Evolutionary conservation across 2,329 filamentous ascomycete genomes (phyloP), one percentile per base, ranked within the genome.

Genomic region (Grosmannia serpens): DNA sequence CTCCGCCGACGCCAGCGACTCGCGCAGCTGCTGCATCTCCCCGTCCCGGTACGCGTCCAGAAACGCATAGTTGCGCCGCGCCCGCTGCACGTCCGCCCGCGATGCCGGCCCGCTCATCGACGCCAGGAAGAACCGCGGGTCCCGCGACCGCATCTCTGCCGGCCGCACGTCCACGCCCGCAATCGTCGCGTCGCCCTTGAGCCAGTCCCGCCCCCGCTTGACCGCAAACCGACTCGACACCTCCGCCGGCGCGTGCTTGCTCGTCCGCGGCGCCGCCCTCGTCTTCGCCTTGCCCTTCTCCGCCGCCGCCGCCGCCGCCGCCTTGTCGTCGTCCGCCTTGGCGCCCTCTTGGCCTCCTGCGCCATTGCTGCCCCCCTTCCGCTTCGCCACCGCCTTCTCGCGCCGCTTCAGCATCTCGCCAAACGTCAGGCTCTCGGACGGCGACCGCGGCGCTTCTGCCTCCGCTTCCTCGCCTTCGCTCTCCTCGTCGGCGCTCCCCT

Each of bases 211-310:
- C 67, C 82, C 86, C 58, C 94, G 87, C 2, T 87, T 86, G 27
- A 99, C 94, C 55, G 88, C 87, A 54, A 83, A 83, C 73, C 92
- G 95, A 70, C 87, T 90, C 2, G 90, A 85, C 68, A 90, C 82
- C 60, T 94, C 85, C 50, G 84, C 83, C 0, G 94, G 94, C 0
- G 94, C 94, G 73, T 97, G 91, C 73, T 99, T 99, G 70, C 83
- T 91, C 15, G 52, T 70, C 70, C 58, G 77, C 68, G 59, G 69
- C 66, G 62, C 35, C 24, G 26, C 41, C 27, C 78, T 22, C 46
- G 13, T 9, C 52, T 26, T 44, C 22, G 13, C 13, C 61, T 50
- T 58, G 53, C 57, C 4, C 13, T 26, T 22, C 41, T 31, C 56
- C 24, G 53, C 60, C 63, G 70, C 58, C 59, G 35, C 77, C 55